These are phyloP conservation scores for Sordariomycetes sp. DNA, from an alignment of 2,329 filamentous ascomycete species.

Conservation along the genomic window DNA sequence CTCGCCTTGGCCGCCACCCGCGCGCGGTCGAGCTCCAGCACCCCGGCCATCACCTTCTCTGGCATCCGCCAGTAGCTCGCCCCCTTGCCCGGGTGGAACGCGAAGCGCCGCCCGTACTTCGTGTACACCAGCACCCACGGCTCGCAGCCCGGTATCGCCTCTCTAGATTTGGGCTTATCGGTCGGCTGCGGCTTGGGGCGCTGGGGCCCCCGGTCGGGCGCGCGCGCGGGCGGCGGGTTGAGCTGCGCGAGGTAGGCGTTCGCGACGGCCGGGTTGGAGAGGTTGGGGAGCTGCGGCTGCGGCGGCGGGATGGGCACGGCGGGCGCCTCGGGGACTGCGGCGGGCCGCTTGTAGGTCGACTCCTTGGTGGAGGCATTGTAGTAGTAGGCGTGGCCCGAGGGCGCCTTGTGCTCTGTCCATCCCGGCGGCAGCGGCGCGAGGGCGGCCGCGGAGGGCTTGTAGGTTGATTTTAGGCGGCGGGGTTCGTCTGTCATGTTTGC, in stretches of 20 bases:
- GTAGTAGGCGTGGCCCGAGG: conserved; percentile 79
- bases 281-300: conserved; percentile 15
- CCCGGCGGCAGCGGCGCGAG: conserved; percentile 59
- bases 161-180: conserved; percentile 74
- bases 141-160: conserved; percentile 67
- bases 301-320: conserved; percentile 20
- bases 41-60: conserved; percentile 70
- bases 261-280: conserved; percentile 44
- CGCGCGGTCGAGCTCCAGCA: conserved; percentile 62
- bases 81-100: conserved; percentile 77
- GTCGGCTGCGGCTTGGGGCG: conserved; percentile 56
- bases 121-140: conserved; percentile 93
- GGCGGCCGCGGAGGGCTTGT: conserved; percentile 42
- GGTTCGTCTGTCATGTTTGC: background rate
- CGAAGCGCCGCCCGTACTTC: conserved; percentile 79
- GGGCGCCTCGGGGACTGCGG: conserved; percentile 11
- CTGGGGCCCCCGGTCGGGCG: conserved; percentile 22
- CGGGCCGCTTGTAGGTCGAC: conserved; percentile 66
- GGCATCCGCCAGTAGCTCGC: conserved; percentile 95
- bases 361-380: conserved; percentile 74
- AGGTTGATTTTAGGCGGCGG: conserved; percentile 67
- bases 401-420: conserved; percentile 91
- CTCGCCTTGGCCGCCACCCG: conserved; percentile 49
- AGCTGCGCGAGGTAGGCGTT: conserved; percentile 51
- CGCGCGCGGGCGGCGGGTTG: conserved; percentile 23